Percentiles rank a stretch among this genome's conserved stretches.
phyloP scores from a whole-genome alignment of 2,329 filamentous ascomycete genomes.

The Myriosclerotinia duriaeana region DNA sequence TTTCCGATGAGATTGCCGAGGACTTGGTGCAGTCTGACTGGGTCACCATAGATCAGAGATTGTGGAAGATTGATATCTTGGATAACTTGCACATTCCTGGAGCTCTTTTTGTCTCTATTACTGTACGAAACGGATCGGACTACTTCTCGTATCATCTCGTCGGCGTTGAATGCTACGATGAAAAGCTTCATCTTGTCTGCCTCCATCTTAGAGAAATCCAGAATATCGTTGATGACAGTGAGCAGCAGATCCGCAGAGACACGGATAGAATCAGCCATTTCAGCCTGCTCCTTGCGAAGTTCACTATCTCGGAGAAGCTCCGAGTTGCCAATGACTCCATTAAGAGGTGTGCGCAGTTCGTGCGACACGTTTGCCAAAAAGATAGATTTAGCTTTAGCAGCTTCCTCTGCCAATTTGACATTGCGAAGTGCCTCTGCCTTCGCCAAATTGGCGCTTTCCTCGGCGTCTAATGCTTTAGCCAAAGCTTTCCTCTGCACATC shows the following conservation, averaged over 20 bases:
- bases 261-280: conserved; percentile 85
- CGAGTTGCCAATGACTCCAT: conserved; percentile 85
- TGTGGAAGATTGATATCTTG: conserved; percentile 68
- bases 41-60: conserved; percentile 68
- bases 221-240: conserved; percentile 92
- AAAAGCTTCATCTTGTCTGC: conserved; percentile 83
- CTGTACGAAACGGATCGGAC: conserved; percentile 66
- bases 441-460: conserved; percentile 73
- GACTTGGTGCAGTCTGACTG: conserved; percentile 65
- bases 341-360: conserved; percentile 78
- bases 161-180: conserved; percentile 65
- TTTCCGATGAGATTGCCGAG: conserved; percentile 86
- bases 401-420: conserved; percentile 79
- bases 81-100: conserved; percentile 62
- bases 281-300: conserved; percentile 72
- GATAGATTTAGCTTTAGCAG: conserved; percentile 78
- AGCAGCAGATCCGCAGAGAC: conserved; percentile 82
- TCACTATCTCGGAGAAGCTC: conserved; percentile 77
- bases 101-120: conserved; percentile 61
- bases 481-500: conserved; percentile 73
- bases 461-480: conserved; percentile 68
- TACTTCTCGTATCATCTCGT: conserved; percentile 65
- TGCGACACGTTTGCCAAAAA: conserved; percentile 80
- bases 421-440: conserved; percentile 76
- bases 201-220: conserved; percentile 94